Conservation (phyloP, 352 stramenopile genomes). For the Globisporangium parvum region DNA sequence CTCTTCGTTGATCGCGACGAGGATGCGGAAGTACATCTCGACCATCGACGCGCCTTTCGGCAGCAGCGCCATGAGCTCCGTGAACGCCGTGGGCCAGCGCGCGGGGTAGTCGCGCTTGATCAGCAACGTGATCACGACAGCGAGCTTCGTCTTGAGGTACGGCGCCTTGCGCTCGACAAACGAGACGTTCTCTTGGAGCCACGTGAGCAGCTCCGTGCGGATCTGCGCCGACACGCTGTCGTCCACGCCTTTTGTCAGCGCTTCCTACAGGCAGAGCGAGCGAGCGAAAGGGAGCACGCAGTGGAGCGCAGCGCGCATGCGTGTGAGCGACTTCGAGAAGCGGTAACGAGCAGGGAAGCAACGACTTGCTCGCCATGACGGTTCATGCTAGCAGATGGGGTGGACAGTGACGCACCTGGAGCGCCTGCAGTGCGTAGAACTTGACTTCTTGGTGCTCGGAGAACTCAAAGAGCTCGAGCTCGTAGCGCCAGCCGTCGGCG, state of each 20-base stretch:
- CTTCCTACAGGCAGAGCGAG: conserved; percentile 35
- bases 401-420: conserved; percentile 33
- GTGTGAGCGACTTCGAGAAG: no score
- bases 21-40: conserved; percentile 88
- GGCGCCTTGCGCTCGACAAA: conserved; percentile 53
- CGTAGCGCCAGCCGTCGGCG: conserved; percentile 42
- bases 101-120: conserved; percentile 89
- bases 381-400: not conserved
- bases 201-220: conserved; percentile 49
- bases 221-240: conserved; percentile 46
- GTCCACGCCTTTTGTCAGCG: conserved; percentile 30
- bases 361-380: no score
- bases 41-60: conserved; percentile 71
- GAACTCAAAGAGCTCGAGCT: conserved; percentile 63
- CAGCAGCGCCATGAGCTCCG: conserved; percentile 72
- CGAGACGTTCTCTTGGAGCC: conserved; percentile 52
- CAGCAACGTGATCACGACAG: conserved; percentile 71
- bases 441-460: conserved; percentile 72
- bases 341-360: no score
- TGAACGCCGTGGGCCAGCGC: conserved; percentile 81
- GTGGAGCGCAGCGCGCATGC: not conserved
- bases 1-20: conserved; percentile 89
- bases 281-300: no score
- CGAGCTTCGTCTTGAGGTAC: conserved; percentile 86
- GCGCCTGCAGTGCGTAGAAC: conserved; percentile 76